These are phyloP conservation scores for Pyrus pyrifolia DNA, from an alignment of 306 rosid species.

Conservation along the genomic window DNA sequence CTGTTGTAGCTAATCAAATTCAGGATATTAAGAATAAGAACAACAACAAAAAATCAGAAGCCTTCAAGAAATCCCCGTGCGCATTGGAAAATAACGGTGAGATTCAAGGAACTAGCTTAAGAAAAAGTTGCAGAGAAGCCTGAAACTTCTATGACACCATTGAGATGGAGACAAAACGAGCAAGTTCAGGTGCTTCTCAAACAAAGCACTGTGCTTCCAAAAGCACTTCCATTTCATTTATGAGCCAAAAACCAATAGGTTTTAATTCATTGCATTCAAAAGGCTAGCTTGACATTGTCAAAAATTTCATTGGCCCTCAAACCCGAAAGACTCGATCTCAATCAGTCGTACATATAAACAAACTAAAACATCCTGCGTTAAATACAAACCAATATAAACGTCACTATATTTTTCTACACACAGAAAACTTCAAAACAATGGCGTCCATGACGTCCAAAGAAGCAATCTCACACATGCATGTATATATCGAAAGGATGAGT, in stretches of 20 bases:
- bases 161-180: neutral
- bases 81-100: neutral
- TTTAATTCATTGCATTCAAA: neutral
- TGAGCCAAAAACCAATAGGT: neutral
- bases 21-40: constrained; percentile 8
- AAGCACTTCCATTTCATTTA: neutral
- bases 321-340: neutral
- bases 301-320: neutral
- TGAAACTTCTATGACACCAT: neutral
- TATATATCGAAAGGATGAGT: neutral
- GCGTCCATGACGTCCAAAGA: neutral
- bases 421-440: neutral
- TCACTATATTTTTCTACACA: neutral
- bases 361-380: neutral
- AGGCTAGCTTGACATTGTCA: neutral
- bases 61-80: neutral
- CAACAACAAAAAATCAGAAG: constrained; percentile 3
- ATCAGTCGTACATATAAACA: neutral
- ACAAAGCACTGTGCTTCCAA: neutral
- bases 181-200: neutral
- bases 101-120: neutral
- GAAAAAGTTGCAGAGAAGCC: neutral
- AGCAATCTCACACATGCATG: neutral
- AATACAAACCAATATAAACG: neutral
- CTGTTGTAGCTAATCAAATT: neutral